Base-by-base conservation (phyloP, 768 basidiomycete species). In the Trametopsis cervina region DNA sequence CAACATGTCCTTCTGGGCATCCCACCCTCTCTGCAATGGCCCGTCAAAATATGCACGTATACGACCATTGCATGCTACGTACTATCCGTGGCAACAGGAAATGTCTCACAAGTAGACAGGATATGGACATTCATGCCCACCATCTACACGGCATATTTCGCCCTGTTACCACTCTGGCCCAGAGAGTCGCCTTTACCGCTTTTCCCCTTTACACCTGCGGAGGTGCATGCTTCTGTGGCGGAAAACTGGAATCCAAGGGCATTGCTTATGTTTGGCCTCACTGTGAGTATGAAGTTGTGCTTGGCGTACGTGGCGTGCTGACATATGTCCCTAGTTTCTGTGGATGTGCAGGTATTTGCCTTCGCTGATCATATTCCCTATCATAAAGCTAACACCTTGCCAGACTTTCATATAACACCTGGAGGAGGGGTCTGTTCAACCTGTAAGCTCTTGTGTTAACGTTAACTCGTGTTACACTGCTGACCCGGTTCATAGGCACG, bases 61-160 rank as follows among this genome's bases (percentile, higher is more conserved):
- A 61, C 66, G 0, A 79, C 80, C 0, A 50, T 60, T 3, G 59
- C 60, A 0, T 75, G 78, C 5, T 91, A 77, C 57, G 53, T 86
- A 5, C 60, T 74, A 4, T 86, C 85, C 5, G 42, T 89, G 20
- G 40, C 86, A 29, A 90, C 87, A 0, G 74, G 76, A 36, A 93
- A 94, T 57, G 84, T 87, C 41, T 89, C 85, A 1, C 89, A 92
- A 61, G 90, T 94, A 21, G 91, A 97, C 67, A 79, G 89, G 23
- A 60, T 91, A 12, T 79, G 79, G 78, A 75, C 66, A 11, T 80
- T 92, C 63, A 57, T 89, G 27, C 93, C 94, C 0, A 74, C 84
- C 5, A 72, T 94, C 17, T 95, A 94, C 65, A 79, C 83, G 0
- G 80, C 82, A 1, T 89, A 89, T 60, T 91, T 80, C 60, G 85